Evolutionary conservation across 495 filamentous ascomycete species (phyloP).

Genomic region (Hapsidospora chrysogenum): DNA sequence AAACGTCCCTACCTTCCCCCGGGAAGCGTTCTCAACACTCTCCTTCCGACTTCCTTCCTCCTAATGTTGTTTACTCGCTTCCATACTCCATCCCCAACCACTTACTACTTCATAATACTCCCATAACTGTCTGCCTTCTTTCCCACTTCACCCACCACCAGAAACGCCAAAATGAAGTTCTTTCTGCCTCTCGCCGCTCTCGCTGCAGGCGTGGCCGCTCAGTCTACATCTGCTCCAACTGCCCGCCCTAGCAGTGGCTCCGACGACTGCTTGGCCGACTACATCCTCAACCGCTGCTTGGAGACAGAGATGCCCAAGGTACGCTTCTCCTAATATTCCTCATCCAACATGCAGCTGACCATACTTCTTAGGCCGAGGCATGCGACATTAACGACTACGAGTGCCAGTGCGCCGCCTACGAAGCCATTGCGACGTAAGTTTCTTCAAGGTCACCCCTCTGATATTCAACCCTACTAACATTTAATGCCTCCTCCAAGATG

Average conservation of each 20-base stretch:
- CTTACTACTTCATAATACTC: too few species aligned
- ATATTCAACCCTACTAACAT: neutral
- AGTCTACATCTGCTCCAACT: neutral
- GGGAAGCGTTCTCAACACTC: too few species aligned
- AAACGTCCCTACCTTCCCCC: too few species aligned
- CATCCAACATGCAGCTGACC: too few species aligned
- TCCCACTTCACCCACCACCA: neutral
- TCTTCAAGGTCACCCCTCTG: neutral
- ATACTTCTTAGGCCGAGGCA: neutral
- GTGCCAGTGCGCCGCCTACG: slow-evolving; percentile 1
- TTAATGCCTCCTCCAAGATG: slow-evolving; percentile 1
- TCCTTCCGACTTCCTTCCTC: too few species aligned
- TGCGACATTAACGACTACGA: slow-evolving; percentile 1
- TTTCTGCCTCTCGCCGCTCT: neutral
- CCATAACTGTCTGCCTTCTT: too few species aligned
- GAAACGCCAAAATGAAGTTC: slow-evolving; percentile 3
- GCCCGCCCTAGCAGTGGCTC: neutral
- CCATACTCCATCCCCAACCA: too few species aligned
- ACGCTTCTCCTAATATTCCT: too few species aligned
- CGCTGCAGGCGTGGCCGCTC: slow-evolving; percentile 1
- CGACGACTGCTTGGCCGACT: slow-evolving; percentile 3
- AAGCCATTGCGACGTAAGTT: slow-evolving; percentile 1
- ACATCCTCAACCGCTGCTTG: slow-evolving; percentile 3
- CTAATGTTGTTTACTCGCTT: too few species aligned
- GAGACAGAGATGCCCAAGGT: neutral